Evolutionary conservation across 495 filamentous ascomycete species (phyloP), one percentile per base, ranked within the genome.

Genomic region (Penicillium argentinense): DNA sequence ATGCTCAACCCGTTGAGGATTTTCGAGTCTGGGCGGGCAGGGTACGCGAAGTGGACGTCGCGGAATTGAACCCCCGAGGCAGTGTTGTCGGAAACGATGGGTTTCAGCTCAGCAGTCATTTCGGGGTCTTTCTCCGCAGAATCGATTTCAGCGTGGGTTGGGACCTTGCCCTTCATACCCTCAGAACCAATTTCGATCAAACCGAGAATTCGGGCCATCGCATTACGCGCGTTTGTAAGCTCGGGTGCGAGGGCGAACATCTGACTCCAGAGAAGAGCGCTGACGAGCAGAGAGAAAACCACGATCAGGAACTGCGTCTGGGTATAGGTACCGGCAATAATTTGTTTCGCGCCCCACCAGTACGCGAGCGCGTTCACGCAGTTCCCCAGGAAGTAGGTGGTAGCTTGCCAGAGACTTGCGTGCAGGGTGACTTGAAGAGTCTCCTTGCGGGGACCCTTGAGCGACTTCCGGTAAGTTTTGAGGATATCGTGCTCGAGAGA

Each of bases 171-270:
- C 32, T 51, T 54, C 67, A 68, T 70, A 30, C 61, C 61, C 22
- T 64, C 60, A 1, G 62, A 64, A 12, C 67, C 67, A 11, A 67
- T 50, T 23, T 80, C 76, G 40, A 82, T 76, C 18, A 78, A 60
- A n/a, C 62, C 63, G 28, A 77, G 61, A 25, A 80, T 68, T 34
- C 69, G 56, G 12, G 67, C 68, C 33, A 73, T 74, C 5, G 80
- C 72, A 9, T 55, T 53, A 7, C 54, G 49, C 3, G 83, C 80
- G 23, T 68, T 74, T 1, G 81, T 78, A 11, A 86, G 62, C 39
- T 85, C 81, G 0, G 83, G 80, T 0, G 81, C 81, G 1, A 86
- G 70, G 4, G 76, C 76, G 57, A 86, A 86, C 70, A 87, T 81
- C 51, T 86, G 83, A 23, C 81, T 80, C 59, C 78, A 82, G 3